Percentiles rank a stretch among this genome's conserved stretches.
phyloP scores from a whole-genome alignment of 1,139 yeast genomes.

The Debaryomyces psychrophilus region DNA sequence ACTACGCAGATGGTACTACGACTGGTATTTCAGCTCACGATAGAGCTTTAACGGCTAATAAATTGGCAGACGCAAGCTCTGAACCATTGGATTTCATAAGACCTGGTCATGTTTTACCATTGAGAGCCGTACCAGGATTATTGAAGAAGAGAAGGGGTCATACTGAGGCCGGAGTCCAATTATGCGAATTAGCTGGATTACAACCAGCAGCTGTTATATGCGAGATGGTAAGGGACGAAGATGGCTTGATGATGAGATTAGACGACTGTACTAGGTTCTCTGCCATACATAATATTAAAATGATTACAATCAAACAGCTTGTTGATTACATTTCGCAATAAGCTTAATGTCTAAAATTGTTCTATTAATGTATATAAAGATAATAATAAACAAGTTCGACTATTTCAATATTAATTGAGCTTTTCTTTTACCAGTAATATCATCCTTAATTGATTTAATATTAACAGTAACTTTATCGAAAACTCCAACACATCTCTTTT shows the following conservation, averaged over 20 bases:
- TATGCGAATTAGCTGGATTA: conserved; percentile 75
- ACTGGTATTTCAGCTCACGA: conserved; percentile 97
- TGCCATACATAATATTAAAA: conserved; percentile 60
- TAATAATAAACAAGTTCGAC: conserved; percentile 3
- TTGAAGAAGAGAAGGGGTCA: conserved; percentile 88
- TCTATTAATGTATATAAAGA: conserved; percentile 6
- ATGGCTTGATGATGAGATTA: conserved; percentile 94
- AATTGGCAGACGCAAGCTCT: conserved; percentile 64
- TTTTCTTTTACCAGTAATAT: conserved; percentile 88
- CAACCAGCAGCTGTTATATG: conserved; percentile 92
- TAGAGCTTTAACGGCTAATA: conserved; percentile 79
- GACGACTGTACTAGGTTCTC: conserved; percentile 82
- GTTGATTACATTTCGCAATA: conserved; percentile 50
- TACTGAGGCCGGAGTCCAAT: conserved; percentile 95
- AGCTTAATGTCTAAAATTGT: background rate
- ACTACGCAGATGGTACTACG: conserved; percentile 83
- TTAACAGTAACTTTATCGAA: conserved; percentile 86
- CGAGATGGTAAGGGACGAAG: conserved; percentile 90
- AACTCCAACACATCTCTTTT: conserved; percentile 58
- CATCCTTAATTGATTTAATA: conserved; percentile 81
- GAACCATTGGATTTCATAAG: conserved; percentile 70
- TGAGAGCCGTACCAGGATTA: conserved; percentile 88
- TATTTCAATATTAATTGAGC: conserved; percentile 71
- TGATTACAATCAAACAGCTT: conserved; percentile 81
- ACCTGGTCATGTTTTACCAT: conserved; percentile 94